Evolutionary conservation across 495 filamentous ascomycete genomes (phyloP).

Genomic region (Penicillium waksmanii): DNA sequence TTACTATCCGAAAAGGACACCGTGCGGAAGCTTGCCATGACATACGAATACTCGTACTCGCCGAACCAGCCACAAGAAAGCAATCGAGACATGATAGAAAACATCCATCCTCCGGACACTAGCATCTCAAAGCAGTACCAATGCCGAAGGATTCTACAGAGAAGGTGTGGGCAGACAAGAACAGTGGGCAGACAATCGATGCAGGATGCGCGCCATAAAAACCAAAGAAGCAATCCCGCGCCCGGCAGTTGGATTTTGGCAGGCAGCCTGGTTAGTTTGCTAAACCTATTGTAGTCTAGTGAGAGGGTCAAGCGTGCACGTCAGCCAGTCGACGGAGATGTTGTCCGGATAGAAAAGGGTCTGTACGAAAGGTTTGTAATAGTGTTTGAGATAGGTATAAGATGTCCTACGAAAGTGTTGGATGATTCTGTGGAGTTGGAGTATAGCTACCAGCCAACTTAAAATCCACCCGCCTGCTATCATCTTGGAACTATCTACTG

Average conservation of each 20-base stretch:
- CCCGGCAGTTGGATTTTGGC: conserved; percentile 22
- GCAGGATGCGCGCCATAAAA: conserved; percentile 1
- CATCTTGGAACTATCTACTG: background rate
- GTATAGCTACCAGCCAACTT: no score
- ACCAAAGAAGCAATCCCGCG: conserved; percentile 12
- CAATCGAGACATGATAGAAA: background rate
- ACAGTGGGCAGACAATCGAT: background rate
- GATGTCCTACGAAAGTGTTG: background rate
- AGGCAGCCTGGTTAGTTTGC: conserved; percentile 11
- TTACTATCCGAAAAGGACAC: background rate
- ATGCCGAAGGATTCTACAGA: background rate
- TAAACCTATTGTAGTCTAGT: conserved; percentile 25
- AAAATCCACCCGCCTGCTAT: no score
- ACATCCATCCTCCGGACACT: background rate
- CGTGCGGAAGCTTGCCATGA: background rate
- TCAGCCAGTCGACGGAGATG: background rate
- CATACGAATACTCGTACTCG: background rate
- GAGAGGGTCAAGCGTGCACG: conserved; percentile 7
- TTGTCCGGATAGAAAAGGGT: background rate
- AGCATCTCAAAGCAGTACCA: conserved; percentile 1
- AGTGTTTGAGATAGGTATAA: no score
- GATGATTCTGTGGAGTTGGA: background rate
- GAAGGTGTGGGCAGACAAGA: background rate
- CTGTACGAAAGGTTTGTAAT: background rate
- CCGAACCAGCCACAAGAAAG: background rate